These are phyloP conservation scores for Amyloporia xantha DNA, from an alignment of 768 basidiomycete genomes.

Conservation along the genomic window DNA sequence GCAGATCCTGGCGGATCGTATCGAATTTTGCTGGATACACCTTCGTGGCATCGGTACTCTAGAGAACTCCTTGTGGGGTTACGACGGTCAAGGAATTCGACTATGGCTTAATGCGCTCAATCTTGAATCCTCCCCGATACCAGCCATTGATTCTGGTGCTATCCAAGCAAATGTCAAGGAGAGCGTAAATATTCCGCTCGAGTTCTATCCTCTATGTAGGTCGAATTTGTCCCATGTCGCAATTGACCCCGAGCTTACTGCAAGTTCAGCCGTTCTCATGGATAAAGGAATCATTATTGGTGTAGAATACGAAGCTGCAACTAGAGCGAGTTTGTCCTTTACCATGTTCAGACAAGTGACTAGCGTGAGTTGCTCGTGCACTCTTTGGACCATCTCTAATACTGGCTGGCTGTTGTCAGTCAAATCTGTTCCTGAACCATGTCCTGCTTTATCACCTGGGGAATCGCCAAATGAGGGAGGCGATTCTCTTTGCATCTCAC, in stretches of 20 bases:
- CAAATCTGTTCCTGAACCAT: conserved; percentile 90
- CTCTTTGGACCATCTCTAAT: conserved; percentile 1
- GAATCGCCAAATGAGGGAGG: conserved; percentile 56
- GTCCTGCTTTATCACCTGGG: conserved; percentile 80
- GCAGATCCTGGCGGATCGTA: conserved; percentile 93
- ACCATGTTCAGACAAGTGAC: conserved; percentile 89
- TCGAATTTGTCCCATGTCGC: conserved; percentile 8
- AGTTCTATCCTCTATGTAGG: conserved; percentile 94
- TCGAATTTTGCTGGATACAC: conserved; percentile 99
- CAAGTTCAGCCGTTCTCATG: conserved; percentile 89
- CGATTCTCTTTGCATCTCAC: conserved; percentile 78
- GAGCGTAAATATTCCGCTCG: conserved; percentile 85
- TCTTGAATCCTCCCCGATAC: conserved; percentile 55
- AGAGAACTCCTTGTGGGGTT: conserved; percentile 98
- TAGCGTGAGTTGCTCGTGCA: conserved; percentile 47
- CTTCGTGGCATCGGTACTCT: conserved; percentile 86
- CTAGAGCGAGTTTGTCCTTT: conserved; percentile 73
- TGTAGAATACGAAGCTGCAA: conserved; percentile 80
- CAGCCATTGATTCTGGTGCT: conserved; percentile 16
- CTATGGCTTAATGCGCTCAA: conserved; percentile 96
- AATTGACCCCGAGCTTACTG: too few relatives aligned
- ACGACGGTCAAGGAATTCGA: conserved; percentile 82
- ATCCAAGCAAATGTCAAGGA: conserved; percentile 59
- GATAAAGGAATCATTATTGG: conserved; percentile 99
- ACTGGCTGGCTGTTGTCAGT: conserved; percentile 40